Evolutionary conservation across 2,329 filamentous ascomycete genomes (phyloP).

Genomic region (Trichoderma arundinaceum): DNA sequence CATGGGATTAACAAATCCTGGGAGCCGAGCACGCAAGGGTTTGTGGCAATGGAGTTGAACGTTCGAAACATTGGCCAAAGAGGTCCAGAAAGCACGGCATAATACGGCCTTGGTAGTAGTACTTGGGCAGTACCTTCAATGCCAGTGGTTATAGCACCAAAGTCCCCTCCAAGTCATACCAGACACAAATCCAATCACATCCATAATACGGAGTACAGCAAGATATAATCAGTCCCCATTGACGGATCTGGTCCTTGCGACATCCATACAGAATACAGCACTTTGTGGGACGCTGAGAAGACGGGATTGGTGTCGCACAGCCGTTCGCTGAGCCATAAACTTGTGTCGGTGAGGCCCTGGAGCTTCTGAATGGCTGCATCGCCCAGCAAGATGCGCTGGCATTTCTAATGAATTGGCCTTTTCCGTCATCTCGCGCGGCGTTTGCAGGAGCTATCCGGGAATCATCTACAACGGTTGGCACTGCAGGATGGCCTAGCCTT

Average conservation of each 20-base stretch:
- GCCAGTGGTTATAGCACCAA: no score
- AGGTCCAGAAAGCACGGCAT: no score
- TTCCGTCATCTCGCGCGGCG: constrained; percentile 2
- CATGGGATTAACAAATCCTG: constrained; percentile 11
- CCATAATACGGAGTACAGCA: no score
- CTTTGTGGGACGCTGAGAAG: constrained; percentile 1
- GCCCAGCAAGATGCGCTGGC: constrained; percentile 26
- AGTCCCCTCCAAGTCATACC: no score
- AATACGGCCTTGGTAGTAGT: no score
- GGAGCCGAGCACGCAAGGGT: constrained; percentile 20
- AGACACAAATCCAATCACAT: no score
- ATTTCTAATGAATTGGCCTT: constrained; percentile 15
- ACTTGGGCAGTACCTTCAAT: no score
- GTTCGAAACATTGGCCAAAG: no score
- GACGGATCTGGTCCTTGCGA: no score
- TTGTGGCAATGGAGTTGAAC: background rate
- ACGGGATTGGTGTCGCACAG: constrained; percentile 16
- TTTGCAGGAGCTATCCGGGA: background rate
- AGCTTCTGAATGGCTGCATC: constrained; percentile 23
- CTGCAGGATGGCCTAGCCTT: background rate
- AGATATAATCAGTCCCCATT: no score
- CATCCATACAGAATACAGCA: background rate
- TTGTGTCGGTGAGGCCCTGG: constrained; percentile 23
- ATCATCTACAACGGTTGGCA: background rate
- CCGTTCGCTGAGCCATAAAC: constrained; percentile 17